Conservation (phyloP, 2,329 filamentous ascomycete species). For the Pezicula carpinea region DNA sequence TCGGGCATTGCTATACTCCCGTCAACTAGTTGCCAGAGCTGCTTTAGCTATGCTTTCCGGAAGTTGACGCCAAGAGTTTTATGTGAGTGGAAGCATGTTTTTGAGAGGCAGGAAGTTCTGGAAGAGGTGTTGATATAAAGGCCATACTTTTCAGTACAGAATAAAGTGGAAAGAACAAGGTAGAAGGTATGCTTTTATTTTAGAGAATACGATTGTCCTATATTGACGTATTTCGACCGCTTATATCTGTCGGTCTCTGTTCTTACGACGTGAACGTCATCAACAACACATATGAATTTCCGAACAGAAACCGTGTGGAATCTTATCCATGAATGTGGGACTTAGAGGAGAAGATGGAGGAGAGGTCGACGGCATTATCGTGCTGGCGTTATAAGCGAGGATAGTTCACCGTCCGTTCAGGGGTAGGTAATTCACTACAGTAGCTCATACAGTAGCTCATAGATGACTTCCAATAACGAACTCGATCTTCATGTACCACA, state of each 20-base stretch:
- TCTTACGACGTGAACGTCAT: not conserved
- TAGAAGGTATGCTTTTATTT: not conserved
- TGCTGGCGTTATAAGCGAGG: not conserved
- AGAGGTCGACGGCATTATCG: not conserved
- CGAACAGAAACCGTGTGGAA: not conserved
- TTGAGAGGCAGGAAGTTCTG: not conserved
- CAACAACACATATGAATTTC: not conserved
- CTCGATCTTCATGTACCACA: no score
- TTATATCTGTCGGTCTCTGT: not conserved
- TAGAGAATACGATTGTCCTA: not conserved
- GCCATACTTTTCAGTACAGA: not conserved
- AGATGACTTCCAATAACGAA: no score
- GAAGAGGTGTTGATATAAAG: not conserved
- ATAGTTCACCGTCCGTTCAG: no score
- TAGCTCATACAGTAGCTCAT: not conserved
- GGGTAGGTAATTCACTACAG: not conserved
- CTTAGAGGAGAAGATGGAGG: not conserved
- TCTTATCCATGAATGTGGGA: not conserved
- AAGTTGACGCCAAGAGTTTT: not conserved
- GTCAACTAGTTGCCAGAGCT: not conserved
- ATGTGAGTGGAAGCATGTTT: not conserved
- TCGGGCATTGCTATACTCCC: not conserved
- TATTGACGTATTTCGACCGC: not conserved
- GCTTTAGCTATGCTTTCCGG: conserved; percentile 1
- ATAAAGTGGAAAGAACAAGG: not conserved